Evolutionary conservation across 2,329 filamentous ascomycete species (phyloP), one percentile per base, ranked within the genome.

Genomic region (Sclerotinia nivalis): DNA sequence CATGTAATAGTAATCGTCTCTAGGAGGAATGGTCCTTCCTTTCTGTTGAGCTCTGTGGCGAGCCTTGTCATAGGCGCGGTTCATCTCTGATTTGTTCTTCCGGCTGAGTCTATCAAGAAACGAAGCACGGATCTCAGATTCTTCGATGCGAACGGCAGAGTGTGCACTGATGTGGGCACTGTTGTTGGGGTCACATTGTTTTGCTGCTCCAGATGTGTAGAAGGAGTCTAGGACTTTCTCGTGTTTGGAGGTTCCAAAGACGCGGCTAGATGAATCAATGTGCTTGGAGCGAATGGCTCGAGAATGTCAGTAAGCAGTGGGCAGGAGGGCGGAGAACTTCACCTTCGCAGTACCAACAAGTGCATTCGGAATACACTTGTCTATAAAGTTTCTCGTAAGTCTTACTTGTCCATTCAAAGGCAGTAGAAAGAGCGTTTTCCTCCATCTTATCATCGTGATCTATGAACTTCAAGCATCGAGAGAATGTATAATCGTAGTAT

Each of bases 401-500:
- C 74, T 89, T 89, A 76, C 85, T 87, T 0, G 93, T 96, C 86
- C 87, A 92, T 76, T 89, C 87, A 76, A 96, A 96, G 7, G 84
- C 83, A 1, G 83, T 82, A 58, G 86, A 86, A 9, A 96, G 84
- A 62, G 83, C 84, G 20, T 81, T 82, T 75, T 93, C 90, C 62
- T 89, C 88, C 31, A 96, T 88, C 80, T 95, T 95, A 82, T 96
- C 93, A 78, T 96, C 90, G 76, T 96, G 93, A 76, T 94, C 89
- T 74, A 95, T 86, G 76, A 93, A 92, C 62, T 84, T 87, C 0
- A 76, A 76, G 8, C 84, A 84, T 31, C 78, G 78, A 0, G 65
- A 68, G 1, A 84, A 77, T 1, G 86, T 89, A 77, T 86, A 89
- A 3, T 77, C 71, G 74, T 87, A 90, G 80, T 96, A 96, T 4